Base-by-base conservation (phyloP, 345 rosid genomes). In the Hibiscus syriacus region DNA sequence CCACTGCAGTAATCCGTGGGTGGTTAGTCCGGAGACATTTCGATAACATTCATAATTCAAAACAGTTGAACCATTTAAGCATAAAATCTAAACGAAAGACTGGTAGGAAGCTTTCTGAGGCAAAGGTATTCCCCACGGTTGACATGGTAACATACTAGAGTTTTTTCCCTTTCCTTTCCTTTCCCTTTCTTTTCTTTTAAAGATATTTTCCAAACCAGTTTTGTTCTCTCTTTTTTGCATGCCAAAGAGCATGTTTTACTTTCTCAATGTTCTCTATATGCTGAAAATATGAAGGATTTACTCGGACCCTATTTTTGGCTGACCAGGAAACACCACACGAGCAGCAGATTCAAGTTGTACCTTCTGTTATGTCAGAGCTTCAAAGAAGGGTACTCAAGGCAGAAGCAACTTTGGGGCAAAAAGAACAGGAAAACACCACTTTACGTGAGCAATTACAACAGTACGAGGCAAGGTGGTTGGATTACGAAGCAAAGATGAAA, bases 401-500 rank as follows among this genome's bases (percentile, higher is more conserved):
- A 17, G 98, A 94, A 82, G 81, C 76, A 45, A 80, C 81, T 61
- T 67, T 94, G 74, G 81, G 20, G 58, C 80, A 86, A 72, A 94
- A 89, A 79, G 98, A 92, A 73, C 82, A 87, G 69, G 99, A 94
- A 77, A 94, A 91, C 76, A 75, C 71, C 69, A 84, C 88, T 5
- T 62, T 94, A 74, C 79, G 80, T 68, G 91, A 89, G 74, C 87
- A 94, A 77, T 76, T 94, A 78, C 82, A 78, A 45, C 87, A 85
- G 58, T 84, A 69, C 58, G 97, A 88, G 70, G 81, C 78, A 55
- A 86, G 81, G 75, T 94, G 98, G 97, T 82, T 76, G 1, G 97
- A 89, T 2, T 87, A 91, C 20, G 96, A 94, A 81, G 75, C 74
- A 45, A 94, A 82, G 79, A 87, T 94, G 97, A 91, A 91, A 81